Base-by-base conservation (phyloP, 176 grass and related monocot species). In the Oryza australiensis region DNA sequence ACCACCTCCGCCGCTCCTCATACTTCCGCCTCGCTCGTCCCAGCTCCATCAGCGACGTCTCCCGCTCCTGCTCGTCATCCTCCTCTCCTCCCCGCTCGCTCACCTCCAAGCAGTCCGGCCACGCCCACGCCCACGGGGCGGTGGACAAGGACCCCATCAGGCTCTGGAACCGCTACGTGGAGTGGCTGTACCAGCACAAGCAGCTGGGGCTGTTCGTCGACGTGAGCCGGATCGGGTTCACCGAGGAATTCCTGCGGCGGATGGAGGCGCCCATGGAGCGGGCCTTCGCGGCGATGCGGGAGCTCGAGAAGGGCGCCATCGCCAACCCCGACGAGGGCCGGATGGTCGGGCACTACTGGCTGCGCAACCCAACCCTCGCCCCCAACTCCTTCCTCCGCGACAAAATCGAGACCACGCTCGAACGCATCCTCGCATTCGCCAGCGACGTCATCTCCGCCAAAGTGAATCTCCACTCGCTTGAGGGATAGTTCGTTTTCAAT, bases 101-200 rank as follows among this genome's bases (percentile, higher is more conserved):
- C 65, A 42, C 76, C 41, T 20, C 82, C 18, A 29, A 69, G 40
- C 51, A 59, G 53, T 59, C 60, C 37, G 86, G 29, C 42, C 81
- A 87, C 29, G 74, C 72, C 64, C 41, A 33, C 26, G 71, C 38
- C 38, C 6, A 15, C 57, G 73, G 65, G 2, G 24, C 78, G 24
- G 66, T 99, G 24, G 93, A 99, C 87, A 99, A 99, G 83, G 91
- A 99, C 73, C 93, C 96, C 66, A 72, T 92, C 72, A 93, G 77
- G 55, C 91, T 96, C 22, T 99, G 96, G 96, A 81, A 90, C 13
- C 85, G 96, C 10, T 99, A 96, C 68, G 85, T 95, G 7, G 89
- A 95, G 73, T 99, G 96, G 96, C 77, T 99, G 9, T 99, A 99
- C 91, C 93, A 95, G 91, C 96, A 99, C 91, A 99, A 99, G 93